phyloP scores from a whole-genome alignment of 108 stramenopile species.

The Stephanodiscus triporus region DNA sequence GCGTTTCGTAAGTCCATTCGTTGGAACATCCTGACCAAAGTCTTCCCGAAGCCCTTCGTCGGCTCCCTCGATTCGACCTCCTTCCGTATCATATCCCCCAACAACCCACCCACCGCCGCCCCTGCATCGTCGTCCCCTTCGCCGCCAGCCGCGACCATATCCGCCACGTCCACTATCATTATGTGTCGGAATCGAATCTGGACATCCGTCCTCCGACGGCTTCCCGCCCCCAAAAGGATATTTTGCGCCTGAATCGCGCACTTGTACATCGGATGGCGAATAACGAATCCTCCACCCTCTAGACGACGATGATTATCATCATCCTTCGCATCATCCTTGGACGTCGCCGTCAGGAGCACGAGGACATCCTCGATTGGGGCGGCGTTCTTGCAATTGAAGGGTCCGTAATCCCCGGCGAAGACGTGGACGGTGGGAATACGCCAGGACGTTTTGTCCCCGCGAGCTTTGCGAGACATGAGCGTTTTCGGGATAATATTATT shows the following conservation, averaged over 20 bases:
- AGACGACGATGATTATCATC: not conserved
- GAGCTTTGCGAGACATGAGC: slow-evolving; percentile 64
- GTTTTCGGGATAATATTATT: too few species aligned
- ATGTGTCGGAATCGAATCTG: slow-evolving; percentile 19
- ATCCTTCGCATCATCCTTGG: not conserved
- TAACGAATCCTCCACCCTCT: too few species aligned
- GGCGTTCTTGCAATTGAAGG: slow-evolving; percentile 26
- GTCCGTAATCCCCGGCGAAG: slow-evolving; percentile 51
- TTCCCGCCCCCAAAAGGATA: slow-evolving; percentile 19
- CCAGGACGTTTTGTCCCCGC: slow-evolving; percentile 50
- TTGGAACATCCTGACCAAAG: slow-evolving; percentile 46
- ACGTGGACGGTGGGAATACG: slow-evolving; percentile 30
- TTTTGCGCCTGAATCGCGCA: slow-evolving; percentile 39
- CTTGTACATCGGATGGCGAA: slow-evolving; percentile 43
- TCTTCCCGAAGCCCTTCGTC: slow-evolving; percentile 46
- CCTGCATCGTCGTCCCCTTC: slow-evolving; percentile 20
- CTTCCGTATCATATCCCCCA: slow-evolving; percentile 13
- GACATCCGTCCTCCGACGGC: not conserved
- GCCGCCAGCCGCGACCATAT: slow-evolving; percentile 29
- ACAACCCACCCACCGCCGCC: not conserved
- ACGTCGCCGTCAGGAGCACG: slow-evolving; percentile 31
- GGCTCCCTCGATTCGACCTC: slow-evolving; percentile 37
- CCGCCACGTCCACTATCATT: slow-evolving; percentile 42
- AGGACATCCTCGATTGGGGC: slow-evolving; percentile 35
- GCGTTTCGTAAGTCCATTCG: slow-evolving; percentile 36